Evolutionary conservation across 2,329 filamentous ascomycete species (phyloP).

Genomic region (Colletotrichum chlorophyti): DNA sequence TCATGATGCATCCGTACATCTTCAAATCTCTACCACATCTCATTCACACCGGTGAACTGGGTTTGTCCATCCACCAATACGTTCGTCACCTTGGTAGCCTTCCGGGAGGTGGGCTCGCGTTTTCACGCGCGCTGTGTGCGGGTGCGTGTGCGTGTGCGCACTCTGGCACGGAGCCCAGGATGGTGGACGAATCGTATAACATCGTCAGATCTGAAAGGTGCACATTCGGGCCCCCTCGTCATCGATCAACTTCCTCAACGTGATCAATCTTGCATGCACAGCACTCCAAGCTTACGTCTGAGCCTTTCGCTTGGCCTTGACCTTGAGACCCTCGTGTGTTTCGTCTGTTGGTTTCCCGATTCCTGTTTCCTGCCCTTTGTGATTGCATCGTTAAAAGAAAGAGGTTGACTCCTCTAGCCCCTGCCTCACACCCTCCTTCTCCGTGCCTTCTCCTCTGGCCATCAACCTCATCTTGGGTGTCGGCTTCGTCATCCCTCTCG

Average conservation of each 20-base stretch:
- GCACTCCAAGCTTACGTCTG: neutral
- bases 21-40: no score
- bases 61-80: neutral
- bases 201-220: neutral
- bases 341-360: neutral
- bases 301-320: neutral
- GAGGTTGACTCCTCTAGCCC: conserved; percentile 5
- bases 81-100: no score
- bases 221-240: conserved; percentile 13
- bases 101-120: no score
- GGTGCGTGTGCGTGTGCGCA: no score
- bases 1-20: no score
- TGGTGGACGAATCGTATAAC: no score
- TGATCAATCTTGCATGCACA: conserved; percentile 25
- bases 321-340: neutral
- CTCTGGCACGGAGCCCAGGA: no score
- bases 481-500: conserved; percentile 5
- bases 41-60: neutral
- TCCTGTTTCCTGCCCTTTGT: neutral
- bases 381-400: neutral
- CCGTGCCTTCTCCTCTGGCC: neutral
- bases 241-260: conserved; percentile 2
- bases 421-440: neutral
- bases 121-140: no score
- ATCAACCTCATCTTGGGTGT: neutral